Percentiles rank a stretch among this genome's conserved stretches.
Evolutionary conservation across 495 filamentous ascomycete species (phyloP).

Genomic region (Tuber umbilicatum): DNA sequence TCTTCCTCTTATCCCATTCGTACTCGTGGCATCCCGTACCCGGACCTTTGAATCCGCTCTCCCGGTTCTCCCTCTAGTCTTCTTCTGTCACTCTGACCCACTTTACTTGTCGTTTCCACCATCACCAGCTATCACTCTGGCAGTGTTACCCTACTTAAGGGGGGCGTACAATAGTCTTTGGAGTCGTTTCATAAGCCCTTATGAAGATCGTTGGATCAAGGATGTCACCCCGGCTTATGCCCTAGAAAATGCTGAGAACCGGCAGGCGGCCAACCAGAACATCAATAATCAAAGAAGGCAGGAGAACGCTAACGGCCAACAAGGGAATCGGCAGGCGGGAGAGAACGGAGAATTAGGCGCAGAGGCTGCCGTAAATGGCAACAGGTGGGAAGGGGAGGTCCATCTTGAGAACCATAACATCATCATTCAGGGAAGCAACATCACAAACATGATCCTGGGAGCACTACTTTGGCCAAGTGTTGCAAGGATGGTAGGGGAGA

Average conservation of each 20-base stretch:
- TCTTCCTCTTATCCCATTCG: constrained; percentile 41
- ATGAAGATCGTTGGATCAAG: constrained; percentile 40
- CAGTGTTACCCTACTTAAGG: constrained; percentile 40
- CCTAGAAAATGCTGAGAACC: constrained; percentile 28
- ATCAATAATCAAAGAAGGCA: constrained; percentile 26
- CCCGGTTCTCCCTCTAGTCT: constrained; percentile 41
- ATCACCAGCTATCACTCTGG: constrained; percentile 41
- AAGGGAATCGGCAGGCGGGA: constrained; percentile 23
- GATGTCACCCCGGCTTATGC: constrained; percentile 39
- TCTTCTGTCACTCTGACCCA: constrained; percentile 41
- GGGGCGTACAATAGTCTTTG: constrained; percentile 38
- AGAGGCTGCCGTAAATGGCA: constrained; percentile 26
- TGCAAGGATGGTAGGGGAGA: constrained; percentile 37
- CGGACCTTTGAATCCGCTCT: constrained; percentile 41
- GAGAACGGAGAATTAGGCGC: constrained; percentile 24
- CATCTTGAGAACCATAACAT: constrained; percentile 42
- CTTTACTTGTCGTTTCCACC: constrained; percentile 42
- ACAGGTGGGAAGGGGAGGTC: constrained; percentile 40
- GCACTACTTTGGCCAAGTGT: constrained; percentile 41
- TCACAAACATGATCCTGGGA: constrained; percentile 41
- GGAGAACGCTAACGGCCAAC: constrained; percentile 25
- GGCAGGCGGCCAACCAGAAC: constrained; percentile 10
- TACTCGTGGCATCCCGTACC: constrained; percentile 40
- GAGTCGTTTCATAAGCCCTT: constrained; percentile 37
- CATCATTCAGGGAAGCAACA: constrained; percentile 40